Conservation (phyloP, 2,329 filamentous ascomycete genomes). For the Aspergillus latus region DNA sequence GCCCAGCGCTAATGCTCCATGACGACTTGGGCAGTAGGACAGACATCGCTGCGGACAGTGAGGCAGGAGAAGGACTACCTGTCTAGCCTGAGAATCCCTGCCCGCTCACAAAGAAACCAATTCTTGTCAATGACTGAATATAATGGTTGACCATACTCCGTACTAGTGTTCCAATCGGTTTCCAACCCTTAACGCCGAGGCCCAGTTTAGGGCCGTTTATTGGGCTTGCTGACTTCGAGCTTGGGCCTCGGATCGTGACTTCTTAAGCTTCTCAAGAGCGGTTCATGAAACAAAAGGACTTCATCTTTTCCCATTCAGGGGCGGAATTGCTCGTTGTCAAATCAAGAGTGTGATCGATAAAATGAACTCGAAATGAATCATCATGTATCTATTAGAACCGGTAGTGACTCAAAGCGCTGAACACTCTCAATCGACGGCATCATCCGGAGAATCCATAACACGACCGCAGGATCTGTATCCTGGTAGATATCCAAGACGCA, state of each 20-base stretch:
- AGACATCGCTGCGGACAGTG: not conserved
- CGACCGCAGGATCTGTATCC: constrained; percentile 8
- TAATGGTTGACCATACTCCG: not conserved
- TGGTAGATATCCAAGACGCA: constrained; percentile 3
- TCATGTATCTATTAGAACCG: not conserved
- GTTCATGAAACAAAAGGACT: not conserved
- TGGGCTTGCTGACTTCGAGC: constrained; percentile 8
- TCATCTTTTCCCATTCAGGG: not conserved
- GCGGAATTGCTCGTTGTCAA: not conserved
- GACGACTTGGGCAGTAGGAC: constrained; percentile 1
- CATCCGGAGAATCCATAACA: constrained; percentile 2
- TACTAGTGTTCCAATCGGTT: not conserved
- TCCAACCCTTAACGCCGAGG: constrained; percentile 4
- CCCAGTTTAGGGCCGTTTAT: constrained; percentile 6
- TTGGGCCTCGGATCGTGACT: not conserved
- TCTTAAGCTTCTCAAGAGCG: constrained; percentile 3
- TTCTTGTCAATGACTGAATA: constrained; percentile 8
- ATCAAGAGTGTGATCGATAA: not conserved
- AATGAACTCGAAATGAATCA: not conserved
- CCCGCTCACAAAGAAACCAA: constrained; percentile 6
- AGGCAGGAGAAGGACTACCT: not conserved
- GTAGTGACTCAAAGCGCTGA: not conserved
- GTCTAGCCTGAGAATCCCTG: constrained; percentile 6
- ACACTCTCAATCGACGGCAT: not conserved
- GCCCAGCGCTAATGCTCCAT: constrained; percentile 2